Conservation (phyloP, 768 basidiomycete species). For the Tylopilus sp. region DNA sequence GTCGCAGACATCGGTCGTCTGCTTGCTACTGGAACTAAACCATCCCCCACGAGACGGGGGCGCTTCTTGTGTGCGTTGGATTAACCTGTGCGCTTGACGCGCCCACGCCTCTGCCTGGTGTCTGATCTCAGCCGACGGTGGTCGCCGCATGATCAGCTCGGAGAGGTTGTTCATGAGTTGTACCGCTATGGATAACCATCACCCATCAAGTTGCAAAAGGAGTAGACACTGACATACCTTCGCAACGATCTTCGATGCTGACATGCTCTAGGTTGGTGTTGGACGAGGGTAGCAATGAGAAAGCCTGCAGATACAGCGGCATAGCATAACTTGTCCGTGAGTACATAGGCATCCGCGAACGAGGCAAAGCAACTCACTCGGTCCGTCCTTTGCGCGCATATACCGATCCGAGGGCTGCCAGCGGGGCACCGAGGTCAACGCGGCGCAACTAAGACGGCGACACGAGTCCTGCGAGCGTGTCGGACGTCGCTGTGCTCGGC, state of each 20-base stretch:
- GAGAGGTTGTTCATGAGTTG: constrained; percentile 49
- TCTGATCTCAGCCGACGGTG: constrained; percentile 35
- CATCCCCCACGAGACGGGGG: constrained; percentile 18
- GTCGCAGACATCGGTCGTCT: constrained; percentile 43
- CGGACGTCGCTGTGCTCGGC: neutral
- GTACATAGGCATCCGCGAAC: neutral
- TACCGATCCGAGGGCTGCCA: constrained; percentile 63
- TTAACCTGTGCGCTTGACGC: constrained; percentile 40
- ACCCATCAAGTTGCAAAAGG: neutral
- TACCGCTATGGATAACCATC: constrained; percentile 32
- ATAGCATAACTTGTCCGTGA: constrained; percentile 49
- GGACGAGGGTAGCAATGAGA: constrained; percentile 55
- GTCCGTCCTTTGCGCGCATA: constrained; percentile 53
- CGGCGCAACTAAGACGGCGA: constrained; percentile 59
- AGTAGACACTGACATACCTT: constrained; percentile 39
- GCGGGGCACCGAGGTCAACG: constrained; percentile 61
- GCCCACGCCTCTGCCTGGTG: constrained; percentile 61
- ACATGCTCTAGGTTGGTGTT: constrained; percentile 25
- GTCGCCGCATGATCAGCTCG: constrained; percentile 36
- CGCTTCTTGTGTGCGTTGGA: constrained; percentile 25
- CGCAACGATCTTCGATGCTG: constrained; percentile 50
- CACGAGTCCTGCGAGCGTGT: constrained; percentile 48
- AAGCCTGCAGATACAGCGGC: constrained; percentile 62
- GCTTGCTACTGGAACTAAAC: constrained; percentile 22
- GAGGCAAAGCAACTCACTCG: constrained; percentile 28